Percentiles rank a stretch among this genome's conserved stretches.
These are phyloP conservation scores for Starmerella floricola DNA, from an alignment of 805 yeast genomes.

Conservation along the genomic window DNA sequence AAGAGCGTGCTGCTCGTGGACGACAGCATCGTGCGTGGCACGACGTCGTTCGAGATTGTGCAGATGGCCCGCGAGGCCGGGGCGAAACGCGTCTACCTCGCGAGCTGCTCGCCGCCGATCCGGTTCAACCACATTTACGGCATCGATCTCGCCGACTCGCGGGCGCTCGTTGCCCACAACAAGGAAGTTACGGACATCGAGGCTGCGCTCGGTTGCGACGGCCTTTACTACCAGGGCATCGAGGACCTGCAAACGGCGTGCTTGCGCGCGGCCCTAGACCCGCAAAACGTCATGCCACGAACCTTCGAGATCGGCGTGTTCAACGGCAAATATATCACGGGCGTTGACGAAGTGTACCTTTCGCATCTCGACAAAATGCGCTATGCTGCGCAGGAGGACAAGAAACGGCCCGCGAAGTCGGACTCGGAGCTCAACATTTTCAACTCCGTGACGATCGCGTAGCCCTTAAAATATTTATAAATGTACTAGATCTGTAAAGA, in stretches of 20 bases:
- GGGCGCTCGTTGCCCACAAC: constrained; percentile 80
- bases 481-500: no score
- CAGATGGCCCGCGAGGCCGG: constrained; percentile 99
- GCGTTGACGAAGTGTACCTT: constrained; percentile 72
- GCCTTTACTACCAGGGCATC: constrained; percentile 75
- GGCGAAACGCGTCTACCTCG: constrained; percentile 86
- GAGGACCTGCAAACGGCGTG: constrained; percentile 78
- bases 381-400: constrained; percentile 51
- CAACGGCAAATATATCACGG: constrained; percentile 91
- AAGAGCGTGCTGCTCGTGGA: constrained; percentile 83
- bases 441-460: constrained; percentile 27
- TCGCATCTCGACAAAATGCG: constrained; percentile 72
- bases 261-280: constrained; percentile 31
- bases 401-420: constrained; percentile 54
- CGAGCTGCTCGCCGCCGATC: constrained; percentile 97
- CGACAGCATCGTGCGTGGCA: constrained; percentile 95
- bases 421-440: constrained; percentile 57
- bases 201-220: constrained; percentile 73
- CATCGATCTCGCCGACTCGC: constrained; percentile 91
- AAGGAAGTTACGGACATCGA: constrained; percentile 67
- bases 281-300: constrained; percentile 31
- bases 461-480: no score
- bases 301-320: constrained; percentile 93
- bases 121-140: constrained; percentile 94
- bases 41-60: constrained; percentile 91